Percentiles rank a stretch among this genome's conserved stretches.
These are phyloP conservation scores for Fraxinus velutina DNA, from an alignment of 305 asterid species.

Conservation along the genomic window DNA sequence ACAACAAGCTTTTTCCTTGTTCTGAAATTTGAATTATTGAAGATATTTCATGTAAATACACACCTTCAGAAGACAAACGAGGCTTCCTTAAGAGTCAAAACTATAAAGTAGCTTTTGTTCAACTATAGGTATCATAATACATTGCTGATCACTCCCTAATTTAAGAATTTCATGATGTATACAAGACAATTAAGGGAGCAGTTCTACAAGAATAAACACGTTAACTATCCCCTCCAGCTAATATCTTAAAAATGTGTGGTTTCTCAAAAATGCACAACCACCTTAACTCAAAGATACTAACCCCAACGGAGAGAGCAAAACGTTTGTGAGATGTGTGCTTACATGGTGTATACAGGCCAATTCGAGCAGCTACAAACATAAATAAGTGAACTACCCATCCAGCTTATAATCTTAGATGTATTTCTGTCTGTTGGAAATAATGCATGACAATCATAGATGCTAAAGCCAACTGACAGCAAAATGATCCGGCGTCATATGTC, in stretches of 20 bases:
- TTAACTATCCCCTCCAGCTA: not conserved
- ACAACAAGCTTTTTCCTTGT: not conserved
- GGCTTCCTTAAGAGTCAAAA: not conserved
- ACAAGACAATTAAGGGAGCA: not conserved
- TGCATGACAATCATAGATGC: not conserved
- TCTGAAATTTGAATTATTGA: not conserved
- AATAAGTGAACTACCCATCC: not conserved
- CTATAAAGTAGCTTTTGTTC: not conserved
- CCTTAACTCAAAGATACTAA: not conserved
- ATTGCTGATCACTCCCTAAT: not conserved
- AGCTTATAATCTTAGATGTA: not conserved
- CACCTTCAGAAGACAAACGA: not conserved
- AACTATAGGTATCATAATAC: not conserved
- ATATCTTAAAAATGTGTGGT: not conserved
- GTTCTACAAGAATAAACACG: constrained; percentile 8
- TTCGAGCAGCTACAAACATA: not conserved
- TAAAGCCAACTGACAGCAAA: not conserved
- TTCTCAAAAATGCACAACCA: not conserved
- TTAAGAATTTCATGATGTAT: not conserved
- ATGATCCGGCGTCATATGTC: not conserved
- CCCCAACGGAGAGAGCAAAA: not conserved
- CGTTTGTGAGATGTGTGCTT: not conserved
- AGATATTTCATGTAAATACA: not conserved
- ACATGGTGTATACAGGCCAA: not conserved
- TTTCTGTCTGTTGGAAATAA: not conserved